Evolutionary conservation across 805 yeast species (phyloP).

Genomic region (Yarrowia sp.): DNA sequence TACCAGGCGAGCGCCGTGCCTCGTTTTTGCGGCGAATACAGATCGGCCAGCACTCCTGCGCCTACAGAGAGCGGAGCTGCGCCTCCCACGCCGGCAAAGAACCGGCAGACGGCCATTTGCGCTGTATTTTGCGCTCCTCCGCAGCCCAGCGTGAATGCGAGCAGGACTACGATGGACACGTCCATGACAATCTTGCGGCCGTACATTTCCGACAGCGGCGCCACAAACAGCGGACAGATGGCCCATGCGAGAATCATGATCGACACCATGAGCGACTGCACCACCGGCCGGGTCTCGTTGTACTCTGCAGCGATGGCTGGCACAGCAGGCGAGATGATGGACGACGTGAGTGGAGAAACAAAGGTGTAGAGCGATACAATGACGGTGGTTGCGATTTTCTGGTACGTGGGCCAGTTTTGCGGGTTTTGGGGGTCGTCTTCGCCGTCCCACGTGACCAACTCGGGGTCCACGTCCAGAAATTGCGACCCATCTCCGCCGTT

Average conservation of each 20-base stretch:
- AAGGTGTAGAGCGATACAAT: slow-evolving; percentile 63
- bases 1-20: slow-evolving; percentile 64
- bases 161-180: slow-evolving; percentile 57
- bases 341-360: slow-evolving; percentile 67
- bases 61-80: slow-evolving; percentile 73
- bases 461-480: slow-evolving; percentile 64
- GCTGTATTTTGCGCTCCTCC: slow-evolving; percentile 64
- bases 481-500: slow-evolving; percentile 58
- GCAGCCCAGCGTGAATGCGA: slow-evolving; percentile 58
- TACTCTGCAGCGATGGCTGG: slow-evolving; percentile 56
- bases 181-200: slow-evolving; percentile 68
- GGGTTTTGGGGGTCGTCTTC: slow-evolving; percentile 67
- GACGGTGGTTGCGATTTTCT: slow-evolving; percentile 56
- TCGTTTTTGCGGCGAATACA: slow-evolving; percentile 60
- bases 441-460: slow-evolving; percentile 72
- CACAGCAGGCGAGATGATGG: slow-evolving; percentile 68
- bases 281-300: slow-evolving; percentile 53
- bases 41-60: slow-evolving; percentile 71
- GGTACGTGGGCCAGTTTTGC: slow-evolving; percentile 61
- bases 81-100: slow-evolving; percentile 71
- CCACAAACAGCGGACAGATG: slow-evolving; percentile 66
- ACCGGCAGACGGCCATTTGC: slow-evolving; percentile 64
- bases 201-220: slow-evolving; percentile 71
- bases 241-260: slow-evolving; percentile 77
- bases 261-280: slow-evolving; percentile 63